These are phyloP conservation scores for Neonectria ditissima DNA, from an alignment of 2,329 filamentous ascomycete genomes.

Conservation along the genomic window DNA sequence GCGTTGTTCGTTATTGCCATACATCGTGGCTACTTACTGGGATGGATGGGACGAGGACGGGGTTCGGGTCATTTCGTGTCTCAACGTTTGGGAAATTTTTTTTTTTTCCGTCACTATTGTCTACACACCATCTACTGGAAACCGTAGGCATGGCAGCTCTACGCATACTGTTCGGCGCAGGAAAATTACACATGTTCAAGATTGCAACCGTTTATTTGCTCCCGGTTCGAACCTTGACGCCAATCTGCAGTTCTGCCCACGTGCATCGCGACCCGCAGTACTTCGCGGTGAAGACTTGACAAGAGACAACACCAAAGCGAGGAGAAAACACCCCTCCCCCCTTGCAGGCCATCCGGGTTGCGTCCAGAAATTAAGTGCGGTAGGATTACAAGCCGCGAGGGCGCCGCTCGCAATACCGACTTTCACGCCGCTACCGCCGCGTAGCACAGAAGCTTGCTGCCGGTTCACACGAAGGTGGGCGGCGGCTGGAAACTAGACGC, in stretches of 20 bases:
- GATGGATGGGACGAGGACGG: conserved; percentile 13
- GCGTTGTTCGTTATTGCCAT: conserved; percentile 33
- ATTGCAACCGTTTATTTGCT: not conserved
- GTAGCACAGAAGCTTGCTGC: not conserved
- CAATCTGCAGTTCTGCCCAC: not conserved
- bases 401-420: not conserved
- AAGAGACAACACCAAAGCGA: not conserved
- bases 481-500: conserved; percentile 10
- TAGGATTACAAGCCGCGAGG: not conserved
- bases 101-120: conserved; percentile 16
- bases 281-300: not conserved
- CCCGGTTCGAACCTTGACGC: not conserved
- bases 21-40: conserved; percentile 24
- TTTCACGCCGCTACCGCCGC: not conserved
- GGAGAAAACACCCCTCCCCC: not conserved
- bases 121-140: conserved; percentile 17
- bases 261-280: not conserved
- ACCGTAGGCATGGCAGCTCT: conserved; percentile 26
- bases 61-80: conserved; percentile 5
- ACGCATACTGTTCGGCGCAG: conserved; percentile 43
- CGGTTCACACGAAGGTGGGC: not conserved
- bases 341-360: not conserved
- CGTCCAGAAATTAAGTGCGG: not conserved
- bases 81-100: no score
- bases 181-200: conserved; percentile 26